A percentile compares a stretch with the other conserved stretches of the same genome.
Evolutionary conservation across 2,329 filamentous ascomycete species (phyloP).

Genomic region (Monilinia polystroma): DNA sequence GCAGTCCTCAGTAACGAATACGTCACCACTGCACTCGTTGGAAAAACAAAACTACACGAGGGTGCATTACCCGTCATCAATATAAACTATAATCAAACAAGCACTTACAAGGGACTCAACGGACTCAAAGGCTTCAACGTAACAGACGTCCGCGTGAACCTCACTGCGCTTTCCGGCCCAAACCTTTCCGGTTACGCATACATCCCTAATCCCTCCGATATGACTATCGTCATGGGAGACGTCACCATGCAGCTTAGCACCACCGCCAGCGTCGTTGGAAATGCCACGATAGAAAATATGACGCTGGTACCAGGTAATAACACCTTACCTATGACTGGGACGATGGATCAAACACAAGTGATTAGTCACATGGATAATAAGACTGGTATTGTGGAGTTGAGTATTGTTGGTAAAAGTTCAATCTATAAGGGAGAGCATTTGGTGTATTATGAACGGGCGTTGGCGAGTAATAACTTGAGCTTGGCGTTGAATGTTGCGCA

Average conservation of each 20-base stretch:
- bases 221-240: constrained; percentile 58
- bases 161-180: constrained; percentile 43
- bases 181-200: constrained; percentile 55
- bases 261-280: constrained; percentile 48
- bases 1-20: constrained; percentile 50
- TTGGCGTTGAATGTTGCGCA: constrained; percentile 47
- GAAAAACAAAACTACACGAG: constrained; percentile 52
- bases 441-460: constrained; percentile 51
- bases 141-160: constrained; percentile 48
- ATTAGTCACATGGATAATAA: constrained; percentile 37
- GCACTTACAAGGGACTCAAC: constrained; percentile 61
- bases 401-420: constrained; percentile 50
- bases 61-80: constrained; percentile 49
- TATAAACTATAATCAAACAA: constrained; percentile 55
- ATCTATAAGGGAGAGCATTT: constrained; percentile 50
- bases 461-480: constrained; percentile 47
- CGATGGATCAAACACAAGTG: constrained; percentile 45
- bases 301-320: constrained; percentile 55
- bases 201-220: constrained; percentile 60
- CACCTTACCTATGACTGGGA: constrained; percentile 49
- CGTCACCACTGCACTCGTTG: constrained; percentile 50
- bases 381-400: constrained; percentile 51
- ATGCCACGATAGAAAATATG: constrained; percentile 50
- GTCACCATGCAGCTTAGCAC: constrained; percentile 53
- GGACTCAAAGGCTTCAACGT: constrained; percentile 52